These are phyloP conservation scores for Colletotrichum sp. DNA, from an alignment of 2,329 filamentous ascomycete genomes.

Conservation along the genomic window DNA sequence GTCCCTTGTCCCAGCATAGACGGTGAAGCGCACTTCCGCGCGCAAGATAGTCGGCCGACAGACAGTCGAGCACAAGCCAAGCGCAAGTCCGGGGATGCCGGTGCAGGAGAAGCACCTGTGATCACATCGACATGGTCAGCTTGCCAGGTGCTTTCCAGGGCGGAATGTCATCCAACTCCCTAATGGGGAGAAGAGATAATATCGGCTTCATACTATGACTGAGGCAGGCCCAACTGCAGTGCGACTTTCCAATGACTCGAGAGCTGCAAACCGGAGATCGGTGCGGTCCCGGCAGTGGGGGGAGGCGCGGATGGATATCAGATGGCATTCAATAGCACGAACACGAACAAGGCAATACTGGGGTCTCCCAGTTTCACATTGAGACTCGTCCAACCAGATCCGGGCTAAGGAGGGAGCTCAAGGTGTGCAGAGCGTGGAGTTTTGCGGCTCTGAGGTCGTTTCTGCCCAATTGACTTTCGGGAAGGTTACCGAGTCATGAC, in stretches of 20 bases:
- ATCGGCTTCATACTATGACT: not conserved
- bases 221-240: not conserved
- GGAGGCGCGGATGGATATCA: not conserved
- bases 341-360: not conserved
- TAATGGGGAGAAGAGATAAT: not conserved
- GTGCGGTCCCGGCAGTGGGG: slow-evolving; percentile 1
- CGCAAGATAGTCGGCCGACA: not conserved
- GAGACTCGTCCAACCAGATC: not conserved
- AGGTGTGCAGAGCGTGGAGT: not conserved
- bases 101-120: not conserved
- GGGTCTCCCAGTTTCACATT: slow-evolving; percentile 12
- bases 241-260: slow-evolving; percentile 6
- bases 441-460: not conserved
- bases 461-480: not conserved
- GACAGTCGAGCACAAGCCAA: not conserved
- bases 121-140: not conserved
- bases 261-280: not conserved
- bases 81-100: not conserved
- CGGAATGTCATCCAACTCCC: not conserved
- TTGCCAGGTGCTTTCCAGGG: not conserved
- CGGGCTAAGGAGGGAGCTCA: not conserved
- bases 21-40: not conserved
- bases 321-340: not conserved
- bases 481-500: slow-evolving; percentile 13
- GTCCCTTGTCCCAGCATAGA: not conserved